Evolutionary conservation across 2,329 filamentous ascomycete genomes (phyloP), one percentile per base, ranked within the genome.

Genomic region (Penicillium sp.): DNA sequence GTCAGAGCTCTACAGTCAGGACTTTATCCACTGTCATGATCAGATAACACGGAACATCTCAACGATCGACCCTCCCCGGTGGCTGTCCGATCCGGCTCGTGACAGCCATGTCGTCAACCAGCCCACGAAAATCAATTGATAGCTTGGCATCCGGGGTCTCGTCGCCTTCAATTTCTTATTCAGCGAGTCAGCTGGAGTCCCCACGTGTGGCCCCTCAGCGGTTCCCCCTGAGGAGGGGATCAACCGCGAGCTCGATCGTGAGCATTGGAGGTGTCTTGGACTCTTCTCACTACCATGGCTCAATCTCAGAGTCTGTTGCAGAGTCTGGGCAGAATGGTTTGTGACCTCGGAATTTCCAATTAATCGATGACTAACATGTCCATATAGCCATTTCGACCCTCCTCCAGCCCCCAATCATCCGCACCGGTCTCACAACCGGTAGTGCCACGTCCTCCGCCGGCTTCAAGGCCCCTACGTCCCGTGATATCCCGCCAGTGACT

Each of bases 401-500:
- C n/a, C 83, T 97, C 4, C 90, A 96, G 69, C 88, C 91, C 29
- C 90, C 93, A 4, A 96, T 96, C 63, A 86, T 95, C 55, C 86
- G 93, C 61, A 96, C 92, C 2, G 92, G 93, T 55, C 82, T 96
- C 48, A 81, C 92, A 53, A 89, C 92, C 22, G 89, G 95, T 72
- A 88, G 88, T 1, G 81, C 87, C 2, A 85, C 72, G 31, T 61
- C 88, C 3, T 84, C 89, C 2, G 89, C 85, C 66, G 80, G 87
- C 14, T 90, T 94, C 68, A 93, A 88, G 65, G 87, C 90, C 14
- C 93, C 93, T 0, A 95, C 91, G 1, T 82, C 89, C 18, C 85
- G 85, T 72, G 93, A 99, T 70, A 99, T 99, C 37, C 93, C 93
- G 1, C 93, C 93, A 0, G 94, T 99, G 0, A 87, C 91, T 1